Percentiles rank a stretch among this genome's conserved stretches.
phyloP scores from a whole-genome alignment of 148 eudicot species.

The Rhododendron griersonianum region DNA sequence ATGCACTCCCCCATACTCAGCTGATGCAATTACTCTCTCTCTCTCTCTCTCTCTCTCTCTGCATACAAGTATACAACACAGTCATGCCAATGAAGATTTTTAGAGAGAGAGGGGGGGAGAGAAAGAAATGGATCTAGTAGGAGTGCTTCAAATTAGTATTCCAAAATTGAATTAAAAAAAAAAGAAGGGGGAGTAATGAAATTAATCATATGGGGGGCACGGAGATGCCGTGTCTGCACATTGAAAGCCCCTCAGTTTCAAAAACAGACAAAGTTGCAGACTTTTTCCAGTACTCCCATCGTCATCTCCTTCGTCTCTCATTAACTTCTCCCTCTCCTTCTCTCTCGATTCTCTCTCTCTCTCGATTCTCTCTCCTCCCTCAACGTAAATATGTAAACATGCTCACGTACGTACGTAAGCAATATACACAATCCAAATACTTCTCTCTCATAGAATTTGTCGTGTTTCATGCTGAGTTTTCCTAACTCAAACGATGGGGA shows the following conservation, averaged over 20 bases:
- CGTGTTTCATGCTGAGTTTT: background rate
- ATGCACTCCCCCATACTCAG: background rate
- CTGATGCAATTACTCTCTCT: background rate
- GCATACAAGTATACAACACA: background rate
- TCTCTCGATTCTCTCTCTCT: background rate
- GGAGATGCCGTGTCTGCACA: slow-evolving; percentile 57
- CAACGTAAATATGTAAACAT: background rate
- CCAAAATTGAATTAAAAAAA: background rate
- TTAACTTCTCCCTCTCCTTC: background rate
- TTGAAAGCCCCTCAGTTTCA: slow-evolving; percentile 27
- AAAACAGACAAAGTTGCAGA: slow-evolving; percentile 31
- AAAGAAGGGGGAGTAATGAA: background rate
- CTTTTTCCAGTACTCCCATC: slow-evolving; percentile 11
- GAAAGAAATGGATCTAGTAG: background rate
- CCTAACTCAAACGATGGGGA: background rate
- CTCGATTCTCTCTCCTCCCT: background rate
- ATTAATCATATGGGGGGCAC: slow-evolving; percentile 25
- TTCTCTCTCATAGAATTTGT: background rate
- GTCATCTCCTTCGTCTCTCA: background rate
- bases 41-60: background rate
- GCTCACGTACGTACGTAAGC: background rate
- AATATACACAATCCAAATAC: background rate
- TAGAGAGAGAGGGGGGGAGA: background rate
- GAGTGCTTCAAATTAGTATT: background rate
- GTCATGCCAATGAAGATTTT: background rate